Base-by-base conservation (phyloP, 1,284 basidiomycete genomes). In the Austroboletus novae-zelandiae region DNA sequence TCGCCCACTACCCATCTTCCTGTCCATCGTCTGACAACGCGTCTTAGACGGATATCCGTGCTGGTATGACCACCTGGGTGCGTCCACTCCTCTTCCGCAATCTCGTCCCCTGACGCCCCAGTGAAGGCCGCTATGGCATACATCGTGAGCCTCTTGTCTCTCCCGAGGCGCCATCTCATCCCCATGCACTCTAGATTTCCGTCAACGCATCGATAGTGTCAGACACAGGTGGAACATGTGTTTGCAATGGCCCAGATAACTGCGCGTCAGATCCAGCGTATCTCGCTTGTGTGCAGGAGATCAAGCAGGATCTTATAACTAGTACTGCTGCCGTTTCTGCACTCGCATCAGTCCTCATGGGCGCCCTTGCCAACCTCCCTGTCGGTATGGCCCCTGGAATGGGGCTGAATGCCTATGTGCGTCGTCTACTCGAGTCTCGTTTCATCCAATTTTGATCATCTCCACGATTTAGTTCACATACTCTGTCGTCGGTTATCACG, bases 401-500 rank as follows among this genome's bases (percentile, higher is more conserved):
- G 57, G 89, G 89, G 53, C 72, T 93, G 36, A 94, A 94, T 66
- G 91, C 91, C 25, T 94, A 89, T 59, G 86, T 88, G 62, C 58
- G 84, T 75, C 23, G 25, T 43, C 41, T 15, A 14, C 50, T 32
- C 34, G 14, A 47, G 27, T 29, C 41, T 23, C 39, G 18, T 31
- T n/a, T 37, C 3, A 36, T 30, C 3, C n/a, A n/a, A 23, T 20
- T 18, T 34, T 47, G 35, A 58, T 46, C 25, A 35, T 20, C 39
- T 35, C 13, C 4, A 9, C 9, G 23, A 36, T 31, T 32, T 54
- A 94, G 85, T 94, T 95, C 68, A 79, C 92, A 17, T 94, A 91
- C 71, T 91, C 89, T 17, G 83, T 94, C 39, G 92, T 94, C 40
- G 92, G 92, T 9, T 86, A 83, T 69, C 84, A 91, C 58, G 90